Evolutionary conservation across 2,329 filamentous ascomycete genomes (phyloP), one percentile per base, ranked within the genome.

Genomic region (Talaromyces verruculosus): DNA sequence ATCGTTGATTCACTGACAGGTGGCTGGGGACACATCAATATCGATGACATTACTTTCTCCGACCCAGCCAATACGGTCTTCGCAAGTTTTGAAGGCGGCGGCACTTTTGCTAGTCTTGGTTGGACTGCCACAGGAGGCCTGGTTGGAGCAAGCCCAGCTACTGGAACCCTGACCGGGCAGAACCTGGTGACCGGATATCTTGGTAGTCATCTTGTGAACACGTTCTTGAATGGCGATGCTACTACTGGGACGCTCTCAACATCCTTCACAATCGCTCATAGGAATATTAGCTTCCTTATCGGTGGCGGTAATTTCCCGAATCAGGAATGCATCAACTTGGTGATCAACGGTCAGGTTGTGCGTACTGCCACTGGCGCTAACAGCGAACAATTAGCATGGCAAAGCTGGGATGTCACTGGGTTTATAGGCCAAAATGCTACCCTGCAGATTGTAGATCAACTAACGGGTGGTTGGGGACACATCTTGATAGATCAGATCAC

Each of bases 401-500:
- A 51, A 22, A 51, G 47, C 19, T 51, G 47, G 47, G 47, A 51
- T 51, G 47, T 51, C 25, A 51, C 17, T 11, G 15, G 11, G 8
- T 51, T 51, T 11, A n/a, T 51, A 2, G 19, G 19, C 19, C 47
- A 51, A 22, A 51, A 13, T 51, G 47, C 39, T 11, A n/a, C 17
- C 6, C 11, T 41, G 11, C 39, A 41, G 39, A 41, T 41, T 41
- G 17, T 41, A 15, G 39, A 41, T n/a, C 11, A 13, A 15, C 13
- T n/a, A 41, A 41, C 39, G 15, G 17, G 39, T n/a, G 39, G 39
- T 6, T 41, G 39, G 39, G 39, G 17, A 2, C 39, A 41, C 39
- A 41, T 41, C 17, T 4, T n/a, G 60, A 1, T 65, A 66, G 8
- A 69, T 35, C 58, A 45, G 70, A 7, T 51, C 30, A 7, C 25